Evolutionary conservation across 257 asterid genomes (phyloP).

Genomic region (Fraxinus anomala): DNA sequence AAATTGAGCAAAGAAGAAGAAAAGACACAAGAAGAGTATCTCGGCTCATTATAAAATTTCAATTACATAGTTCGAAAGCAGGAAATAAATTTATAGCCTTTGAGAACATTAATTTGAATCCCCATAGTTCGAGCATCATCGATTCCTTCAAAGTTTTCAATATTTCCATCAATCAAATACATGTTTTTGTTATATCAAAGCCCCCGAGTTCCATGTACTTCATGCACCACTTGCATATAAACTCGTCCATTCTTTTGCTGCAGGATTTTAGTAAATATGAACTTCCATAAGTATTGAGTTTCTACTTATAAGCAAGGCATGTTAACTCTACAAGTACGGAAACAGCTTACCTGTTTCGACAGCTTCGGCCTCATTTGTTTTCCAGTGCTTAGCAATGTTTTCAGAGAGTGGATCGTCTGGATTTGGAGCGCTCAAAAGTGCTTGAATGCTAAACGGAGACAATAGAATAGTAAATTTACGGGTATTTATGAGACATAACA

Average conservation of each 20-base stretch:
- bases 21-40: constrained; percentile 1
- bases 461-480: not conserved
- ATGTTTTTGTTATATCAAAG: constrained; percentile 31
- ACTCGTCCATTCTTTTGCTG: constrained; percentile 95
- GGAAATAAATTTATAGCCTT: constrained; percentile 31
- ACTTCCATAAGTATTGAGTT: not conserved
- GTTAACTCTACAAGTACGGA: not conserved
- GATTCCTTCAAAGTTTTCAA: constrained; percentile 33
- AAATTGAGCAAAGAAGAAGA: constrained; percentile 6
- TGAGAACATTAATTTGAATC: constrained; percentile 16
- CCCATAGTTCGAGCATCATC: constrained; percentile 43
- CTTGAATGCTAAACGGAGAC: constrained; percentile 75
- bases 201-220: constrained; percentile 28
- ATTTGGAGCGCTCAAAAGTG: constrained; percentile 97
- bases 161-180: constrained; percentile 40
- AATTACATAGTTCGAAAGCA: constrained; percentile 20
- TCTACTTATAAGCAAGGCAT: not conserved
- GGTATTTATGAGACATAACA: not conserved
- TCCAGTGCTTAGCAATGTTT: constrained; percentile 99
- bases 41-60: constrained; percentile 32
- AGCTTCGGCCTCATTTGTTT: constrained; percentile 93
- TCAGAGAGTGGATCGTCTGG: constrained; percentile 99
- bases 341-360: constrained; percentile 80
- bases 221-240: constrained; percentile 90
- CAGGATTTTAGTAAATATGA: constrained; percentile 24